phyloP scores from a whole-genome alignment of 176 grass and related monocot genomes.

The Elymus sibiricus region DNA sequence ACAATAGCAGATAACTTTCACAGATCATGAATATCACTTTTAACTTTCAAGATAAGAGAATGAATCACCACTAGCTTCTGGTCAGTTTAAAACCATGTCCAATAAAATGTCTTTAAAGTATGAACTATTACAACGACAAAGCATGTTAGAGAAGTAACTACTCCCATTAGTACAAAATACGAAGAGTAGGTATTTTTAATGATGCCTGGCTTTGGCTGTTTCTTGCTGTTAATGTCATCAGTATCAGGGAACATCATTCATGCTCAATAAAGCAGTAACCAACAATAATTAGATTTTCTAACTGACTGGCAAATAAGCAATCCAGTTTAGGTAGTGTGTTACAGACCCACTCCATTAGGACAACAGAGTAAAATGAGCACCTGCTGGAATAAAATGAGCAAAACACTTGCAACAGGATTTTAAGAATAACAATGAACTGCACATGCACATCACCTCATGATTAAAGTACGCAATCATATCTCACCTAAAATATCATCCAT shows the following conservation, averaged over 20 bases:
- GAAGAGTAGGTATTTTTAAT: neutral
- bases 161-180: neutral
- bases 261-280: slow-evolving; percentile 23
- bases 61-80: neutral
- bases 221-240: neutral
- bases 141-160: neutral
- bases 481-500: neutral
- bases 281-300: neutral
- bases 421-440: neutral
- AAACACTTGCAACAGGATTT: neutral
- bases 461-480: neutral
- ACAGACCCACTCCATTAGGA: neutral
- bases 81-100: neutral
- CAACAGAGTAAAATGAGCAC: neutral
- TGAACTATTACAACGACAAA: neutral
- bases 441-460: neutral
- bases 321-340: neutral
- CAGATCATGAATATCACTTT: neutral
- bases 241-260: neutral
- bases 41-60: neutral
- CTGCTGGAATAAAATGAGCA: neutral
- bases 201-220: neutral
- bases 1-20: neutral
- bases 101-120: neutral
- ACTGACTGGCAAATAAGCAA: neutral